Evolutionary conservation across 106 monocot species (phyloP).

Genomic region (Amphibolis antarctica): DNA sequence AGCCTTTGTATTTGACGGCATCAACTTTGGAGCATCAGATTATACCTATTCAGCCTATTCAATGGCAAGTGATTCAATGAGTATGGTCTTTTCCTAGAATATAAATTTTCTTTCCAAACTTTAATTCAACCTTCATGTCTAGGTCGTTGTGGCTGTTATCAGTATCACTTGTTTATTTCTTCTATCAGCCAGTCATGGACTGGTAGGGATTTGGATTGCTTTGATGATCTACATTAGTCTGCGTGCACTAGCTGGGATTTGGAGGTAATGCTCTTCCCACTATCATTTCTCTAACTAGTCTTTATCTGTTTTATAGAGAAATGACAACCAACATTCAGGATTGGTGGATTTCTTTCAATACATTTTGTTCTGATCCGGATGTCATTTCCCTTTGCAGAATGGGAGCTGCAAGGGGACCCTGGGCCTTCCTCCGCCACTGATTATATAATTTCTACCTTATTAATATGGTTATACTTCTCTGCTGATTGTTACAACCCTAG

Average conservation of each 20-base stretch:
- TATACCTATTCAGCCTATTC: slow-evolving; percentile 90
- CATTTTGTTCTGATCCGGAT: not conserved
- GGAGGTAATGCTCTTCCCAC: slow-evolving; percentile 33
- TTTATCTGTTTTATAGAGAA: not conserved
- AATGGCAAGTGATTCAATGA: slow-evolving; percentile 41
- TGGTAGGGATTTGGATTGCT: slow-evolving; percentile 79
- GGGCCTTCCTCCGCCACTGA: slow-evolving; percentile 32
- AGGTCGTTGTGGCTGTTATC: slow-evolving; percentile 70
- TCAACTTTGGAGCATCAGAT: slow-evolving; percentile 95
- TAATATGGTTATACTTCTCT: too few relatives aligned
- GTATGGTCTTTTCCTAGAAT: not conserved
- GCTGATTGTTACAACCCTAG: too few relatives aligned
- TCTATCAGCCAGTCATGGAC: slow-evolving; percentile 50
- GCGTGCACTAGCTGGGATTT: slow-evolving; percentile 64
- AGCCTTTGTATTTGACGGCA: slow-evolving; percentile 91
- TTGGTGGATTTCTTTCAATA: not conserved
- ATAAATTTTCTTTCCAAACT: not conserved
- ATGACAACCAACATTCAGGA: not conserved
- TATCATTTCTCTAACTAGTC: not conserved
- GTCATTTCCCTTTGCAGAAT: slow-evolving; percentile 25
- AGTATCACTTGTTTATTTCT: slow-evolving; percentile 48
- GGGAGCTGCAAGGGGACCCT: slow-evolving; percentile 55
- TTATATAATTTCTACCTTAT: not conserved
- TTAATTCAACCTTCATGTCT: slow-evolving; percentile 1
- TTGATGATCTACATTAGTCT: slow-evolving; percentile 73